These are phyloP conservation scores for Jackrogersella multiformis DNA, from an alignment of 495 filamentous ascomycete genomes.

Conservation along the genomic window DNA sequence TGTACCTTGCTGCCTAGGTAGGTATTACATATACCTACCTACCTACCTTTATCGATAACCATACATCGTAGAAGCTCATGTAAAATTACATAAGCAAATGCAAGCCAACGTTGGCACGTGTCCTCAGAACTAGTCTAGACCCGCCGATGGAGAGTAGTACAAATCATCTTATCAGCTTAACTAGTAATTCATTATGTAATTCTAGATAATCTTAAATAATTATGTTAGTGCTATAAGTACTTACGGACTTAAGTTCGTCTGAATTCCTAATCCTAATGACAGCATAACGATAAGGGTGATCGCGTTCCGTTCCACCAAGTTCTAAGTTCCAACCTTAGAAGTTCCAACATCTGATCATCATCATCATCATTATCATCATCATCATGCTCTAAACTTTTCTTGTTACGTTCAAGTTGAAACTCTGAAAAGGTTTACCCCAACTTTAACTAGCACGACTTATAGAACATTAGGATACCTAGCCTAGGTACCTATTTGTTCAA, in stretches of 20 bases:
- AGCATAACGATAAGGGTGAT: constrained; percentile 19
- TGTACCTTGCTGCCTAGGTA: too few species aligned
- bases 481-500: background rate
- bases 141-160: constrained; percentile 14
- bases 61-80: too few species aligned
- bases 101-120: constrained; percentile 43
- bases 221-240: constrained; percentile 36
- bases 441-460: background rate
- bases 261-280: constrained; percentile 11
- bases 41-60: background rate
- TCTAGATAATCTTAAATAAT: too few species aligned
- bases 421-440: background rate
- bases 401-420: constrained; percentile 13
- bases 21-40: too few species aligned
- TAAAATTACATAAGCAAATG: constrained; percentile 12
- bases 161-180: constrained; percentile 15
- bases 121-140: constrained; percentile 41
- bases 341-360: constrained; percentile 17
- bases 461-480: too few species aligned
- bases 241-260: background rate
- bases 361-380: constrained; percentile 3
- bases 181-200: background rate
- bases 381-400: constrained; percentile 3
- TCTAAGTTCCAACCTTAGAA: too few species aligned
- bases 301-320: too few species aligned